Conservation (phyloP, 2,329 filamentous ascomycete genomes). For the Diplodia scrobiculata region DNA sequence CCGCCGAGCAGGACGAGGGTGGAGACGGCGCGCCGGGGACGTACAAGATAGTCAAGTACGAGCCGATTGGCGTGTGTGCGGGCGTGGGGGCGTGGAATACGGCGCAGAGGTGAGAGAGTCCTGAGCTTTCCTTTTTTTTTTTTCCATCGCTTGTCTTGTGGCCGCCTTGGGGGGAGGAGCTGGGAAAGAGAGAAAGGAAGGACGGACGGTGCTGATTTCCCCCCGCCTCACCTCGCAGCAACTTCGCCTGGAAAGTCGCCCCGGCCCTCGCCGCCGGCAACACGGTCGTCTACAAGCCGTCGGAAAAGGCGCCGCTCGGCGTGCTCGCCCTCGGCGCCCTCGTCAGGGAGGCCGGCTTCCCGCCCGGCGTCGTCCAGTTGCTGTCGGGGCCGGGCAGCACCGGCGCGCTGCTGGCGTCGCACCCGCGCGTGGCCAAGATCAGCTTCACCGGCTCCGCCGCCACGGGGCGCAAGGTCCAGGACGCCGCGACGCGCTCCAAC, state of each 20-base stretch:
- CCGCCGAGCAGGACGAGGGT: constrained; percentile 32
- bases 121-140: too few relatives aligned
- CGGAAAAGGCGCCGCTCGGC: constrained; percentile 39
- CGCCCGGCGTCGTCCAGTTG: constrained; percentile 48
- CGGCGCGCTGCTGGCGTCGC: constrained; percentile 42
- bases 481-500: constrained; percentile 43
- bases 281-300: constrained; percentile 39
- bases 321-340: constrained; percentile 37
- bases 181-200: not conserved
- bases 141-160: not conserved
- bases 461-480: constrained; percentile 43
- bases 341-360: constrained; percentile 43
- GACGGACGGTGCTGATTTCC: not conserved
- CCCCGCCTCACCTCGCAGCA: constrained; percentile 1
- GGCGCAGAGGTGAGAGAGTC: not conserved
- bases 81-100: constrained; percentile 40
- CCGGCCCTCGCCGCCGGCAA: constrained; percentile 40
- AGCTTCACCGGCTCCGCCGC: constrained; percentile 46
- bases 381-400: constrained; percentile 34
- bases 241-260: constrained; percentile 38
- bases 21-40: constrained; percentile 7
- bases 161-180: not conserved
- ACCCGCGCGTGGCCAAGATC: constrained; percentile 49
- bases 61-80: constrained; percentile 39
- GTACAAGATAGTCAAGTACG: constrained; percentile 38